These are phyloP conservation scores for Caryopteris hybrid DNA, from an alignment of 305 asterid species.

Conservation along the genomic window DNA sequence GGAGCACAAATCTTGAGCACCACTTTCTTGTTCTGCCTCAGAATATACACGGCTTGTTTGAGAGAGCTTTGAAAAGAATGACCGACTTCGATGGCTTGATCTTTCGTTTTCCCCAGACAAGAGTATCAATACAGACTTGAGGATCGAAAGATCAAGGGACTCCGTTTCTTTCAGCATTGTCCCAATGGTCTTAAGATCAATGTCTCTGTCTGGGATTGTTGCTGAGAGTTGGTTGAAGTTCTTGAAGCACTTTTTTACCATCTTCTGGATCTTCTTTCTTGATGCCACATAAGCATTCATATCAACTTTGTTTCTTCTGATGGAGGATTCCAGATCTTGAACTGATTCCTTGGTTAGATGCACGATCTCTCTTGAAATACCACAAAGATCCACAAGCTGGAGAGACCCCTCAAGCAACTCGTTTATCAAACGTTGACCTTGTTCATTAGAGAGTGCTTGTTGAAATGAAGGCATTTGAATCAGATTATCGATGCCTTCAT, in stretches of 20 bases:
- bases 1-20: background rate
- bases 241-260: background rate
- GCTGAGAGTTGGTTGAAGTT: background rate
- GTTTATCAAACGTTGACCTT: background rate
- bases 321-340: constrained; percentile 27
- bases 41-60: background rate
- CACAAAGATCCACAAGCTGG: constrained; percentile 22
- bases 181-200: background rate
- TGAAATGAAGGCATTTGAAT: constrained; percentile 27
- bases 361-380: constrained; percentile 20
- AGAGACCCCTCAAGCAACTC: constrained; percentile 28
- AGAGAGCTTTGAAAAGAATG: constrained; percentile 10
- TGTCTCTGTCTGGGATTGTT: background rate
- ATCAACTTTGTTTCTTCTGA: constrained; percentile 24
- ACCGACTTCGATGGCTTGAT: constrained; percentile 16
- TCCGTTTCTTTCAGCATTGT: constrained; percentile 10
- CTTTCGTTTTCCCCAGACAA: constrained; percentile 8
- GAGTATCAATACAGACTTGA: constrained; percentile 6
- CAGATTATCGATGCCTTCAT: constrained; percentile 23
- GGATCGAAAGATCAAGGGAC: background rate
- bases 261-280: constrained; percentile 12
- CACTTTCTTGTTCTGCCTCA: background rate
- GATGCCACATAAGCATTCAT: constrained; percentile 24
- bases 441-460: constrained; percentile 4
- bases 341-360: constrained; percentile 19